phyloP scores from a whole-genome alignment of 148 eudicot species.

The Spergularia bocconei region DNA sequence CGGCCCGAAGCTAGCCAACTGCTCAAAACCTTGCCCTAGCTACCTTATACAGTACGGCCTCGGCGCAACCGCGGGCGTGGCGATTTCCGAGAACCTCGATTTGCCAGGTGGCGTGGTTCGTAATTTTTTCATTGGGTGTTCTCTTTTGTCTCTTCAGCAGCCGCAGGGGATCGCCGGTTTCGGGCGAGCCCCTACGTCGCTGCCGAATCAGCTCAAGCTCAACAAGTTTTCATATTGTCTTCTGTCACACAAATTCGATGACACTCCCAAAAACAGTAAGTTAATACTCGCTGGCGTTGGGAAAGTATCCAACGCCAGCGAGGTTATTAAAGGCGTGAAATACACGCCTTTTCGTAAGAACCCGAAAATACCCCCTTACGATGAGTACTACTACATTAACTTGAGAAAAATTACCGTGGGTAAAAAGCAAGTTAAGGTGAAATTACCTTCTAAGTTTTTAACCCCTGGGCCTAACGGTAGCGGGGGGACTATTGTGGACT shows the following conservation, averaged over 20 bases:
- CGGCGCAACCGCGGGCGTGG: conserved; percentile 53
- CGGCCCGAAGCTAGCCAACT: conserved; percentile 16
- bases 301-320: not conserved
- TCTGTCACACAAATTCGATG: conserved; percentile 60
- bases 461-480: conserved; percentile 40
- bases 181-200: conserved; percentile 61
- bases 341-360: conserved; percentile 58
- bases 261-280: conserved; percentile 39
- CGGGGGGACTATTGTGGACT: conserved; percentile 71
- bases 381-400: conserved; percentile 59
- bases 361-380: conserved; percentile 28
- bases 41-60: conserved; percentile 57
- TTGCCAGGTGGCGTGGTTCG: conserved; percentile 27
- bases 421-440: conserved; percentile 44
- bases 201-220: conserved; percentile 66
- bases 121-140: conserved; percentile 59
- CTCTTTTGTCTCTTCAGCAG: conserved; percentile 45
- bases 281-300: conserved; percentile 33
- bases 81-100: conserved; percentile 46
- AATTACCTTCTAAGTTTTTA: conserved; percentile 40
- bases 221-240: conserved; percentile 66
- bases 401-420: conserved; percentile 61
- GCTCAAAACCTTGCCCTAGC: conserved; percentile 46
- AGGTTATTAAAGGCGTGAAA: conserved; percentile 7
- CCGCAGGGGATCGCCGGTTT: conserved; percentile 74